Percentiles rank a stretch among this genome's conserved stretches.
Conservation (phyloP, 2,329 filamentous ascomycete species). For the Fusarium siculi region DNA sequence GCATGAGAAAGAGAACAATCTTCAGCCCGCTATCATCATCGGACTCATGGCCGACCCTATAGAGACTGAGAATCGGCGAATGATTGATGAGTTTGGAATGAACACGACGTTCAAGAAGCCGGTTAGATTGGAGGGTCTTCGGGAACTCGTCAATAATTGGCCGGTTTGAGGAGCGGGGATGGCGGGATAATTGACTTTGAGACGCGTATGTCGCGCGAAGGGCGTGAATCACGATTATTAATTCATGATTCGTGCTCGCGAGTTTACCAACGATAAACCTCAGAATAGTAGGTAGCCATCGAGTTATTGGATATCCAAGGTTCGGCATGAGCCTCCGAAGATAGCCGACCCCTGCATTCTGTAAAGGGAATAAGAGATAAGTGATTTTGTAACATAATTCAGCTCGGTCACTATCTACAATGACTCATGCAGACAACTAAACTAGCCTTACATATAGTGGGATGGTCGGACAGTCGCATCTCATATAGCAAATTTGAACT, state of each 20-base stretch:
- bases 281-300: not conserved
- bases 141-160: not conserved
- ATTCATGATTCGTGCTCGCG: not conserved
- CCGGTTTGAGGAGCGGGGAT: not conserved
- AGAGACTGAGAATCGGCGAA: not conserved
- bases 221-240: not conserved
- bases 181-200: not conserved
- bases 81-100: not conserved
- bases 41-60: not conserved
- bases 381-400: not conserved
- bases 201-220: not conserved
- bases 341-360: not conserved
- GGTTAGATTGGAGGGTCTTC: rapidly evolving
- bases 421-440: not conserved
- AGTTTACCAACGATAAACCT: not conserved
- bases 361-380: not conserved
- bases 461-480: rapidly evolving
- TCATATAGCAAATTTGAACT: rapidly evolving
- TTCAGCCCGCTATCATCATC: slow-evolving; percentile 1
- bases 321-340: not conserved
- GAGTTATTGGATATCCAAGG: not conserved
- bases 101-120: slow-evolving; percentile 1
- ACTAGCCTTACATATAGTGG: not conserved
- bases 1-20: not conserved
- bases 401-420: not conserved